Evolutionary conservation across 192 early-diverging fungal species (phyloP), one percentile per base, ranked within the genome.

Genomic region (Coemansia sp.): DNA sequence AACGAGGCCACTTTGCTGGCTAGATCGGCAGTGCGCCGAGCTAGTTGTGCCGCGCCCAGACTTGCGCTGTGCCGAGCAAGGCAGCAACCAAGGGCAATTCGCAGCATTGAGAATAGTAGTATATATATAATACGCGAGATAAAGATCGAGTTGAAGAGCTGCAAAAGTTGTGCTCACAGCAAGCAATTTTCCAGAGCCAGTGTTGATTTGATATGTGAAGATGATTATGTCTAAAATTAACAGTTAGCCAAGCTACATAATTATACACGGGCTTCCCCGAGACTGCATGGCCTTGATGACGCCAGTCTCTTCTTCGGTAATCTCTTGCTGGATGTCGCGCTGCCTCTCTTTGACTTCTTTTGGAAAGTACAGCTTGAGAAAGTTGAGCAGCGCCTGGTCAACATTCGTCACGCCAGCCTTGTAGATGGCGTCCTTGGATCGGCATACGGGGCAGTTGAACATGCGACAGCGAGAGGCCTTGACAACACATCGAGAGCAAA

Each of bases 401-500:
- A 94, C 69, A 53, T 92, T 87, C 15, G 64, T 15, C 53, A 87
- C 85, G 46, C 87, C 75, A 0, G 92, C 94, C 3, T 83, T 83
- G 33, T 76, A 66, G 0, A 95, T 83, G 9, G 91, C 90, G 46
- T 83, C 80, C 40, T 83, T 65, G 41, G 83, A 65, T 24, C 94
- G 89, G 64, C 94, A 95, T 7, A 95, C 67, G 3, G 92, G 92
- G 65, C 94, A 95, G 70, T 93, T 70, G 44, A 74, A 71, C 73
- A 94, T 87, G 11, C 76, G 72, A 22, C 90, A 84, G 5, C 77
- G 62, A 15, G 89, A 88, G 0, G 94, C 91, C 53, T 94, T 92
- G 53, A 95, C 85, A 40, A 95, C 65, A 66, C 94, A 95, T 1
- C 90, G 89, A 7, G 91, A 87, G 75, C 94, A 95, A 64, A 92